These are phyloP conservation scores for Excoecaria agallocha DNA, from an alignment of 345 rosid genomes.

Conservation along the genomic window DNA sequence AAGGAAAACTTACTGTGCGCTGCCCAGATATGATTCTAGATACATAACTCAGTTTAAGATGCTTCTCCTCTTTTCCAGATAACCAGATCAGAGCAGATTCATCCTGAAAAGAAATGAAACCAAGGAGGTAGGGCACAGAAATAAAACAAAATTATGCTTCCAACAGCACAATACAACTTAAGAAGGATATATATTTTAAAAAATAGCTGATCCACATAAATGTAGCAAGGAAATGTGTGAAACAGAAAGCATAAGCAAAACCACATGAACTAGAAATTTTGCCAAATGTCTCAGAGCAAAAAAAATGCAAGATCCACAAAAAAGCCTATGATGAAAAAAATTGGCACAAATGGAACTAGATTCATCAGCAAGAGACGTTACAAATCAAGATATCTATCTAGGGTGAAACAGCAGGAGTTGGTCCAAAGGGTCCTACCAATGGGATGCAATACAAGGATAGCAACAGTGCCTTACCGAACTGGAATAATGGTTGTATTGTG, in stretches of 20 bases:
- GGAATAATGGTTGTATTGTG: too few relatives aligned
- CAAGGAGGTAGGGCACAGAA: slow-evolving; percentile 2
- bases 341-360: background rate
- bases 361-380: background rate
- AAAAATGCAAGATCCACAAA: background rate
- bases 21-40: slow-evolving; percentile 16
- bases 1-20: slow-evolving; percentile 19
- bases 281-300: background rate
- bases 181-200: background rate
- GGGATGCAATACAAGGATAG: too few relatives aligned
- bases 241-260: background rate
- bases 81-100: slow-evolving; percentile 30
- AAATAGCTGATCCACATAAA: background rate
- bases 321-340: background rate
- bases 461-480: too few relatives aligned
- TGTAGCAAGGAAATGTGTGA: background rate
- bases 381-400: background rate
- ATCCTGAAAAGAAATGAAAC: slow-evolving; percentile 19
- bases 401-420: too few relatives aligned
- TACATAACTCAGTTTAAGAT: slow-evolving; percentile 24
- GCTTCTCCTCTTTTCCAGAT: slow-evolving; percentile 30
- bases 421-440: too few relatives aligned
- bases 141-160: background rate
- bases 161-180: background rate
- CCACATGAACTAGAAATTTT: background rate